Percentiles rank a stretch among this genome's conserved stretches.
phyloP scores from a whole-genome alignment of 106 monocot genomes.

The Posidonia australis region DNA sequence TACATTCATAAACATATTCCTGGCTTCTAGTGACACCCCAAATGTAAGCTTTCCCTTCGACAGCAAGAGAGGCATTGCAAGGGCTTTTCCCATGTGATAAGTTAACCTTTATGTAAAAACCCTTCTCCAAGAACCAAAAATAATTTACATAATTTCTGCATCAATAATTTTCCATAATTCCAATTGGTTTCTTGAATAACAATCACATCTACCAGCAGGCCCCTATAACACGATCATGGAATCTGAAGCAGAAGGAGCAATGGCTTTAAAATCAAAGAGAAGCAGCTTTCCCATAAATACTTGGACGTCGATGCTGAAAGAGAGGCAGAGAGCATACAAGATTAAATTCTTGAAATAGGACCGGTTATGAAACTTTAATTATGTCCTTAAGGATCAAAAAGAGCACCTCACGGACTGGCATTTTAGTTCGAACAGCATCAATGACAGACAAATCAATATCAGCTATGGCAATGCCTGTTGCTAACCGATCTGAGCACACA shows the following conservation, averaged over 20 bases:
- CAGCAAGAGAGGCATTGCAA: too few relatives aligned
- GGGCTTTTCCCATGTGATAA: too few relatives aligned
- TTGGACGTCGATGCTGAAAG: conserved; percentile 36
- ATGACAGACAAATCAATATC: conserved; percentile 59
- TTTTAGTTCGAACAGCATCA: conserved; percentile 64
- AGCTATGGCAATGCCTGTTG: conserved; percentile 70
- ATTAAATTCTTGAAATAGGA: neutral
- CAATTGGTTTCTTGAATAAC: too few relatives aligned
- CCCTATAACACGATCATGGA: neutral
- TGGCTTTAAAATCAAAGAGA: neutral
- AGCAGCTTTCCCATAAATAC: conserved; percentile 11
- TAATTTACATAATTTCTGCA: too few relatives aligned
- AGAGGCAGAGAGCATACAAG: conserved; percentile 3
- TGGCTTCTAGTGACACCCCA: neutral
- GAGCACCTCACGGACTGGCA: conserved; percentile 62
- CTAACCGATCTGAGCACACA: conserved; percentile 46
- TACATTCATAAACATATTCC: neutral
- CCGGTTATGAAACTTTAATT: neutral
- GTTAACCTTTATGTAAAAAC: too few relatives aligned
- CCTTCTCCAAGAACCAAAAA: too few relatives aligned
- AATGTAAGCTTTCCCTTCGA: neutral
- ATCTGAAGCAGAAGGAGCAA: neutral
- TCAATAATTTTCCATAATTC: too few relatives aligned
- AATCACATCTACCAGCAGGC: too few relatives aligned
- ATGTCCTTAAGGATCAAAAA: neutral